These are phyloP conservation scores for Kwoniella sp. DNA, from an alignment of 768 basidiomycete genomes.

Conservation along the genomic window DNA sequence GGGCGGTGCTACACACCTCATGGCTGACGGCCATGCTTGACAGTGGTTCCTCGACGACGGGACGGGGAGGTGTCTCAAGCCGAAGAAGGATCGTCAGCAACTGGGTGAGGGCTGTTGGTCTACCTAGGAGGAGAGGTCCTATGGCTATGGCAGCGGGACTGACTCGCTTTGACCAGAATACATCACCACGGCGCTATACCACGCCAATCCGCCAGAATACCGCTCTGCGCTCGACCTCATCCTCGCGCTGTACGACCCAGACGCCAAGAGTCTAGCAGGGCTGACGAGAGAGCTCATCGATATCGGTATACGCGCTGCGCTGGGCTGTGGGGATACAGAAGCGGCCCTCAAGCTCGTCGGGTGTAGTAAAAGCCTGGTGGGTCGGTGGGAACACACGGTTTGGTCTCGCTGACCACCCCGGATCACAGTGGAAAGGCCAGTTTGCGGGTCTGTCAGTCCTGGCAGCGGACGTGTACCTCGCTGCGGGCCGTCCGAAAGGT, in stretches of 20 bases:
- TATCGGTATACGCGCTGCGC: conserved; percentile 23
- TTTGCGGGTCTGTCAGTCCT: conserved; percentile 21
- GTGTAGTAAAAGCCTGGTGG: conserved; percentile 13
- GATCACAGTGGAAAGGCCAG: conserved; percentile 25
- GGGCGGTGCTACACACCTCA: not conserved
- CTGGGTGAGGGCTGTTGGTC: conserved; percentile 12
- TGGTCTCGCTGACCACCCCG: not conserved
- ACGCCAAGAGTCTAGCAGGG: conserved; percentile 12
- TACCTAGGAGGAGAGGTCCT: too few relatives aligned
- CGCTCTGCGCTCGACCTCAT: conserved; percentile 17
- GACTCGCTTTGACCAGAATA: conserved; percentile 13
- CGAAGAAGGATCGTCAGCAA: conserved; percentile 24
- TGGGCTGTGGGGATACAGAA: conserved; percentile 8
- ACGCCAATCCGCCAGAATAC: conserved; percentile 18
- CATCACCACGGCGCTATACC: conserved; percentile 27
- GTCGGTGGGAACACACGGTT: not conserved
- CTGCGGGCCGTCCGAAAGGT: conserved; percentile 18
- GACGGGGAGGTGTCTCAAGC: conserved; percentile 8
- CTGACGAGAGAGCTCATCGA: conserved; percentile 31
- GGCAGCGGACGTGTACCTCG: conserved; percentile 22
- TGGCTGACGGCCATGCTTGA: not conserved
- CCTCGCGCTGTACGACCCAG: conserved; percentile 7
- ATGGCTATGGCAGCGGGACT: not conserved
- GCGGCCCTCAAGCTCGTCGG: conserved; percentile 19
- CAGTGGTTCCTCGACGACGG: conserved; percentile 13